A percentile compares a stretch with the other conserved stretches of the same genome.
Conservation (phyloP, 768 basidiomycete genomes). For the Sistotremastrum suecicum region DNA sequence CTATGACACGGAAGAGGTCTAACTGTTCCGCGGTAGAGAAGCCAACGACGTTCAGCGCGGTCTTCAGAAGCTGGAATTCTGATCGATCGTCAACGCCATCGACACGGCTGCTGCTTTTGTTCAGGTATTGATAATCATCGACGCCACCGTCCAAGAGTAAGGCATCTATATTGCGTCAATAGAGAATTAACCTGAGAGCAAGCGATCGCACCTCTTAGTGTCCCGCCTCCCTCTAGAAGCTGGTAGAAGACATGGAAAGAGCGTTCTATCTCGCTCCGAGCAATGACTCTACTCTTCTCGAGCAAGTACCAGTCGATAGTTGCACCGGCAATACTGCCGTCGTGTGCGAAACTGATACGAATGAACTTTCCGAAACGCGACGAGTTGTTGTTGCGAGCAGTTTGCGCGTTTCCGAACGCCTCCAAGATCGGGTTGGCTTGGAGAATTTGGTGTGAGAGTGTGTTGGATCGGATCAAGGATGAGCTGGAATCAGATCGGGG, state of each 20-base stretch:
- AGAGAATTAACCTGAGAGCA: constrained; percentile 2
- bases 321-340: constrained; percentile 92
- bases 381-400: constrained; percentile 96
- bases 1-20: constrained; percentile 87
- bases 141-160: constrained; percentile 61
- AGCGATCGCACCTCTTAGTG: constrained; percentile 46
- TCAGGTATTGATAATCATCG: constrained; percentile 82
- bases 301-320: constrained; percentile 98
- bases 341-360: constrained; percentile 82
- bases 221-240: constrained; percentile 61
- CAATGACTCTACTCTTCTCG: constrained; percentile 93
- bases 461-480: constrained; percentile 44
- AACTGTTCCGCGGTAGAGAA: constrained; percentile 75
- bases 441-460: constrained; percentile 85
- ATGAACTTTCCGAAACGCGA: constrained; percentile 99
- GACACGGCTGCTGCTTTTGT: constrained; percentile 79
- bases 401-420: constrained; percentile 97
- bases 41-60: constrained; percentile 80
- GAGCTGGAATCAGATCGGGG: constrained; percentile 34
- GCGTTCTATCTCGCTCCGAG: constrained; percentile 75
- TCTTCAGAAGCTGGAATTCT: constrained; percentile 75
- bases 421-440: constrained; percentile 97
- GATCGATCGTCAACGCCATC: constrained; percentile 88
- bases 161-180: constrained; percentile 32
- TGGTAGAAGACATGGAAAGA: constrained; percentile 98